Percentiles rank a stretch among this genome's conserved stretches.
Evolutionary conservation across 1,284 basidiomycete genomes (phyloP).

Genomic region (Leucoagaricus sp.): DNA sequence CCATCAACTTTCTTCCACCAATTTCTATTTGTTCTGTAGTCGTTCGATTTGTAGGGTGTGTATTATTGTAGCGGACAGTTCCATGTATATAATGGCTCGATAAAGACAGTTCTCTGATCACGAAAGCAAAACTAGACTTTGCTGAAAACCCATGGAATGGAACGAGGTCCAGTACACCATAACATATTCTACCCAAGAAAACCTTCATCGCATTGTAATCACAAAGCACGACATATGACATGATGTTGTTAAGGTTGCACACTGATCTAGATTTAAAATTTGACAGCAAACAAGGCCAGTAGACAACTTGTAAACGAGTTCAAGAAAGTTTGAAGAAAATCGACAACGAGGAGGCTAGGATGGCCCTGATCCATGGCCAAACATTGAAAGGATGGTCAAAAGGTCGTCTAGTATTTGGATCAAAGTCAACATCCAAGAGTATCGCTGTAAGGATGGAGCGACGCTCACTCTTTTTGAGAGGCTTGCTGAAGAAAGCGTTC

Average conservation of each 20-base stretch:
- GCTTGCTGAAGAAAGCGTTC: constrained; percentile 74
- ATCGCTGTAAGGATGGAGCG: no score
- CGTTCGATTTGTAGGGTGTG: constrained; percentile 2
- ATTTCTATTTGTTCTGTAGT: neutral
- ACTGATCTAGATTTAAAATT: no score
- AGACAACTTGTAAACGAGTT: neutral
- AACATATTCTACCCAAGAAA: no score
- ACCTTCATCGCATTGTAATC: no score
- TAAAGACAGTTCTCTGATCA: no score
- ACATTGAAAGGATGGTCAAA: constrained; percentile 47
- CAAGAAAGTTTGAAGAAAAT: neutral
- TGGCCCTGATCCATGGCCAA: constrained; percentile 35
- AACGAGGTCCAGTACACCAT: no score
- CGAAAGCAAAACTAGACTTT: no score
- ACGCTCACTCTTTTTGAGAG: constrained; percentile 57
- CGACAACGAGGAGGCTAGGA: constrained; percentile 5
- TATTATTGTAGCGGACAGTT: neutral
- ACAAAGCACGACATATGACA: no score
- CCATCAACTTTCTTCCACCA: constrained; percentile 10
- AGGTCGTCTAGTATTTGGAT: constrained; percentile 41
- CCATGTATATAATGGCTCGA: no score
- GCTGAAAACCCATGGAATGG: no score
- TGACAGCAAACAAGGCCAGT: neutral
- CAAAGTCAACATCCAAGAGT: neutral
- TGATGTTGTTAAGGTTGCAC: no score